Evolutionary conservation across 177 flowering plant species (phyloP), one percentile per base, ranked within the genome.

Genomic region (Telopea speciosissima): DNA sequence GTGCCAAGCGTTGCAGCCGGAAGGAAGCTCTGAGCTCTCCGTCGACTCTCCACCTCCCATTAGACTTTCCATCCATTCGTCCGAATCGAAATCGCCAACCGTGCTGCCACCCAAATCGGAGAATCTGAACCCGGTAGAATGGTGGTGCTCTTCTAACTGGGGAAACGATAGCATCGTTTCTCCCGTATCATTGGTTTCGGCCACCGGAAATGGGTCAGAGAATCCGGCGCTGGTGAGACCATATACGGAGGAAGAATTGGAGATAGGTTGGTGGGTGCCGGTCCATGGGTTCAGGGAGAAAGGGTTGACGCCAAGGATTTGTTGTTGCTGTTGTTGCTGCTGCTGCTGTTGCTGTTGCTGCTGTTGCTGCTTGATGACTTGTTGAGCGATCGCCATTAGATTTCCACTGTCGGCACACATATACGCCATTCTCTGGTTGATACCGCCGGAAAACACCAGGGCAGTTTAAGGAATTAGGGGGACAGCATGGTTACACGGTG

Each of bases 331-430:
- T 52, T 85, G 88, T 56, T 81, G 79, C 17, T 85, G 79, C 28
- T 85, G 89, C 16, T 85, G 88, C 26, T 87, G 87, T 16, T 92
- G 88, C 63, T 94, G 86, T 67, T 88, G 97, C 62, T 88, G 88
- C 24, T 92, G 96, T 72, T 94, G 85, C 69, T 94, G 99, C 61
- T 92, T 83, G 65, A 95, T 91, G 42, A 94, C 91, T 83, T 95
- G 99, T 61, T 95, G 96, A 1, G 97, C 99, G 6, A 95, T 89
- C 19, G 99, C 99, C 99, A 95, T 95, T 64, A 95, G 86, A 68
- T 95, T 92, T 28, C 99, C 99, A 73, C 94, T 95, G 79, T 95
- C 97, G 12, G 94, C 81, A 42, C 99, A 89, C 93, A 89, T 87
- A 75, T 89, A 89, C 33, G 97, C 97, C 97, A 95, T 94, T 78